Base-by-base conservation (phyloP, 2,329 filamentous ascomycete genomes). In the Ophiostoma populinum region DNA sequence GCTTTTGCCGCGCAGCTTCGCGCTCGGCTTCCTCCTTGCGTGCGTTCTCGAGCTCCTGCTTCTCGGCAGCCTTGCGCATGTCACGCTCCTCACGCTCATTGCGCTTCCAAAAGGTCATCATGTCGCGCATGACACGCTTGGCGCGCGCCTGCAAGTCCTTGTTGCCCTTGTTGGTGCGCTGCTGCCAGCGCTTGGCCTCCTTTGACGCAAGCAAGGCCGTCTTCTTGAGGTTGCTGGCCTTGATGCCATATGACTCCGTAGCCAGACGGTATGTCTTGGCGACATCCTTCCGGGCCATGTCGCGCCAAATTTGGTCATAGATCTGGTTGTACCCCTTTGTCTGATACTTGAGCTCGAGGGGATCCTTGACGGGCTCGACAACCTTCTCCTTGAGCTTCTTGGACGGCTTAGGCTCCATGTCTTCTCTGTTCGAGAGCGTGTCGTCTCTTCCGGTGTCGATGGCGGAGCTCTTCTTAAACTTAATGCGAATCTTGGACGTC, bases 51-150 rank as follows among this genome's bases (percentile, higher is more conserved):
- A 98, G 70, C 59, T 95, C 90, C 54, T 93, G 85, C 54, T 79
- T 82, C 62, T 98, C 90, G 5, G 90, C 90, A 35, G 86, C 76
- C 61, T 93, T 92, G 46, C 90, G 77, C 44, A 92, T 65, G 54
- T 98, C 90, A 41, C 90, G 81, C 54, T 98, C 90, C 53, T 98
- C 90, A 35, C 87, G 80, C 56, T 98, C 90, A 54, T 98, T 98
- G 38, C 87, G 79, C 59, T 95, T 95, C 90, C 90, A 98, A 67
- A 95, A 98, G 39, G 81, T 75, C 70, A 94, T 90, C 90, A 98
- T 98, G 58, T 98, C 90, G 52, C 90, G 75, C 90, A 98, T 98
- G 40, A 87, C 87, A 46, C 90, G 80, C 65, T 98, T 98, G 39
- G 90, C 90, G 32, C 90, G 75, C 27, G 90, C 90, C 53, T 95